Percentiles rank a stretch among this genome's conserved stretches.
phyloP scores from a whole-genome alignment of 2,329 filamentous ascomycete genomes.

The Exserohilum rostratum region DNA sequence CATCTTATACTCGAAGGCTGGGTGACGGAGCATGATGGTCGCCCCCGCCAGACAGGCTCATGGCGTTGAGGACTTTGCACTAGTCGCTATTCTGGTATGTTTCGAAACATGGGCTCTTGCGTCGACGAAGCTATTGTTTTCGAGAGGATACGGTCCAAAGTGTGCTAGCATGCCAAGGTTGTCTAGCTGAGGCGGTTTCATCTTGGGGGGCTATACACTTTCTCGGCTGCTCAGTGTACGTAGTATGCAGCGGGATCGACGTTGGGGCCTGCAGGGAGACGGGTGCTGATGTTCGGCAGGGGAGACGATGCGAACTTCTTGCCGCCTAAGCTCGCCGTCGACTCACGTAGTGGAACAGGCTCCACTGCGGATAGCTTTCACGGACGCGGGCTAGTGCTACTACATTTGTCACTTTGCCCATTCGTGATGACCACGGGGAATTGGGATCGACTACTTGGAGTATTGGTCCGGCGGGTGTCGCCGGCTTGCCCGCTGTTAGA shows the following conservation, averaged over 20 bases:
- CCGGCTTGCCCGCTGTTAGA: neutral
- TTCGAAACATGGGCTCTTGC: constrained; percentile 10
- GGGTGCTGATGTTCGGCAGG: neutral
- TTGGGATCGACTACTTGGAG: neutral
- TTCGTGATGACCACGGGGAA: neutral
- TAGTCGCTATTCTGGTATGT: constrained; percentile 2
- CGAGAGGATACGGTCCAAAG: neutral
- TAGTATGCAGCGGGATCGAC: constrained; percentile 5
- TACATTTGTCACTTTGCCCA: neutral
- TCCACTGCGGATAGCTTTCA: neutral
- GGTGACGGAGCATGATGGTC: neutral
- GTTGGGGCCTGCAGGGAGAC: neutral
- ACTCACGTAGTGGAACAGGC: neutral
- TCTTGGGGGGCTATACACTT: neutral
- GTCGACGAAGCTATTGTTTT: constrained; percentile 1
- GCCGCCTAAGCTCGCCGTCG: neutral
- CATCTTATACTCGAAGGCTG: constrained; percentile 10
- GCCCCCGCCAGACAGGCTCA: neutral
- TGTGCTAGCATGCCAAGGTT: neutral
- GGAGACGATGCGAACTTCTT: neutral
- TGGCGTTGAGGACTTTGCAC: neutral
- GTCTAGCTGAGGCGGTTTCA: constrained; percentile 4
- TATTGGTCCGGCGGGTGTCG: neutral
- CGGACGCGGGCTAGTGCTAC: neutral
- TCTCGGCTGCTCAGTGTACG: neutral